Conservation (phyloP, 495 filamentous ascomycete species). For the Podospora comata region DNA sequence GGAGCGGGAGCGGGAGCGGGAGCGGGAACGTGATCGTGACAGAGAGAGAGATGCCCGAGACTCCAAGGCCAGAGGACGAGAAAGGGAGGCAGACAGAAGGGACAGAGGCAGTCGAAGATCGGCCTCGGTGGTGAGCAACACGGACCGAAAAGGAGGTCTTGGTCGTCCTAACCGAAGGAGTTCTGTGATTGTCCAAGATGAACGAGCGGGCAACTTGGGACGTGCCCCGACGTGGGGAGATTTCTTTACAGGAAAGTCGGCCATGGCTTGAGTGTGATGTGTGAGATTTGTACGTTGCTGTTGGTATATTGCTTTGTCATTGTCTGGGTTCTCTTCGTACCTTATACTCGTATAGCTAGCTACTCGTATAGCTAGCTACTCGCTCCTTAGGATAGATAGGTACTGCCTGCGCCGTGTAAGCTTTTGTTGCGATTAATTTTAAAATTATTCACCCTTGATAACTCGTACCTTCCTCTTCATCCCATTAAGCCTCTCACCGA, state of each 20-base stretch:
- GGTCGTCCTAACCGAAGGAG: not conserved
- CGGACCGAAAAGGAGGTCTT: conserved; percentile 1
- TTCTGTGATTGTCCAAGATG: conserved; percentile 8
- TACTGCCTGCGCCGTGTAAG: not conserved
- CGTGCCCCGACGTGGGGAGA: conserved; percentile 7
- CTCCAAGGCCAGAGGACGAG: conserved; percentile 13
- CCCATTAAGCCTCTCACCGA: not conserved
- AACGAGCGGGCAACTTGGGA: not conserved
- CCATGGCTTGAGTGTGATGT: not conserved
- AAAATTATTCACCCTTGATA: not conserved
- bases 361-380: not conserved
- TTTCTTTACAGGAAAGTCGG: conserved; percentile 4
- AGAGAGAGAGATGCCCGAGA: not conserved
- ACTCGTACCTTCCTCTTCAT: not conserved
- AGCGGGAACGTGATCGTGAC: conserved; percentile 17
- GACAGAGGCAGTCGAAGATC: conserved; percentile 7
- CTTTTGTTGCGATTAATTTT: not conserved
- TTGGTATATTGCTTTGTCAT: not conserved
- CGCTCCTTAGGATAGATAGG: not conserved
- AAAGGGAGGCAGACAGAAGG: conserved; percentile 15
- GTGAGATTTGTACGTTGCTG: not conserved
- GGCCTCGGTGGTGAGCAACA: conserved; percentile 11
- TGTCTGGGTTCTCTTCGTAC: not conserved
- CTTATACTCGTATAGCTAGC: no score
- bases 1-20: conserved; percentile 18